A percentile compares a stretch with the other conserved stretches of the same genome.
Evolutionary conservation across 2,329 filamentous ascomycete species (phyloP).

Genomic region (Trichophyton rubrum): DNA sequence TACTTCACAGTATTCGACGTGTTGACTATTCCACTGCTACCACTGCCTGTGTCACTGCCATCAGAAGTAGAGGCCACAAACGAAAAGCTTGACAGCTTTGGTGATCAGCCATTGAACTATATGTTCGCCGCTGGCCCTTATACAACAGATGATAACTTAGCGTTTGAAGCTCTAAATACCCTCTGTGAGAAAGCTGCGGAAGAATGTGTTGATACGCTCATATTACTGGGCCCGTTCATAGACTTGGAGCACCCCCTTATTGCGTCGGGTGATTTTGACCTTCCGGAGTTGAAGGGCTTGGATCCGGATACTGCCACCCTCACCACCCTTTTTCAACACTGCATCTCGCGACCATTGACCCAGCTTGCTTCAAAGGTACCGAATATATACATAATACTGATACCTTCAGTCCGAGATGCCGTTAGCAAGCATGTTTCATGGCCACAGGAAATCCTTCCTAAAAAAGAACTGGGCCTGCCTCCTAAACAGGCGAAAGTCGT

Average conservation of each 20-base stretch:
- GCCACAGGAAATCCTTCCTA: slow-evolving; percentile 61
- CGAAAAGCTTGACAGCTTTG: slow-evolving; percentile 53
- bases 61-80: slow-evolving; percentile 55
- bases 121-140: slow-evolving; percentile 78
- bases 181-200: slow-evolving; percentile 67
- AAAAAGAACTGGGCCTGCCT: slow-evolving; percentile 63
- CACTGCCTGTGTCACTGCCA: slow-evolving; percentile 57
- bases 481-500: slow-evolving; percentile 59
- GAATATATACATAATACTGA: slow-evolving; percentile 65
- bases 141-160: slow-evolving; percentile 81
- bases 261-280: slow-evolving; percentile 64
- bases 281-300: slow-evolving; percentile 53
- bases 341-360: slow-evolving; percentile 62
- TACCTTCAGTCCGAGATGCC: slow-evolving; percentile 71
- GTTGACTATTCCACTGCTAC: slow-evolving; percentile 60
- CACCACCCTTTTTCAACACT: slow-evolving; percentile 66
- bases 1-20: slow-evolving; percentile 71
- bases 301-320: slow-evolving; percentile 71
- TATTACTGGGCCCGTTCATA: slow-evolving; percentile 78
- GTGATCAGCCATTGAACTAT: slow-evolving; percentile 59
- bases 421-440: slow-evolving; percentile 76
- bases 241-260: slow-evolving; percentile 84
- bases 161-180: slow-evolving; percentile 74
- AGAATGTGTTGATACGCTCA: slow-evolving; percentile 61
- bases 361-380: slow-evolving; percentile 59